phyloP scores from a whole-genome alignment of 2,329 filamentous ascomycete genomes.

The Ampelomyces quisqualis region DNA sequence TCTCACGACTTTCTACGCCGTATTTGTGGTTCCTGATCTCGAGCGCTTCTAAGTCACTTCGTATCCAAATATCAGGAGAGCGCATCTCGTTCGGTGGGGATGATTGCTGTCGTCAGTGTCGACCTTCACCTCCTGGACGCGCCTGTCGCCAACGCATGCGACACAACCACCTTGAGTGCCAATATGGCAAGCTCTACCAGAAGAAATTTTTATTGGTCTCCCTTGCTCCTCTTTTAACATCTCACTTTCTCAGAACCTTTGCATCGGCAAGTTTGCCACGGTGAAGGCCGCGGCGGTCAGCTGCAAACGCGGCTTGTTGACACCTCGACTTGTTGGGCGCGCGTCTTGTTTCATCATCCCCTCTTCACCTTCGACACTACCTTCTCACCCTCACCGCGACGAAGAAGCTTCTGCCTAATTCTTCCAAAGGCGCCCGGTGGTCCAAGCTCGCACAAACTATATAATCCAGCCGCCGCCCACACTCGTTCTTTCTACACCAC shows the following conservation, averaged over 20 bases:
- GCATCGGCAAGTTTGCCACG: neutral
- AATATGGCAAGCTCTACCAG: constrained; percentile 2
- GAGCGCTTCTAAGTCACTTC: too few species aligned
- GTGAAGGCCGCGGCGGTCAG: constrained; percentile 8
- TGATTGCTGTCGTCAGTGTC: too few species aligned
- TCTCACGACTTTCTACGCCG: too few species aligned
- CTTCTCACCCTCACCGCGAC: constrained; percentile 7
- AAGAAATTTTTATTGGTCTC: neutral
- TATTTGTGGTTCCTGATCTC: too few species aligned
- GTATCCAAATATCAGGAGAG: too few species aligned
- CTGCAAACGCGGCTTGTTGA: constrained; percentile 2
- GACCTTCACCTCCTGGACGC: too few species aligned
- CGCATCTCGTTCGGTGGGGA: too few species aligned
- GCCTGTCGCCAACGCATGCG: too few species aligned
- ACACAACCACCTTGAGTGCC: constrained; percentile 3
- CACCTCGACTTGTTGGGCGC: neutral
- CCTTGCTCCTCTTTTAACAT: constrained; percentile 6
- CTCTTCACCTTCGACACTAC: too few species aligned
- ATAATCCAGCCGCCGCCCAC: constrained; percentile 3
- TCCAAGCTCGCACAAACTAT: constrained; percentile 4
- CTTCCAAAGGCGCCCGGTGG: neutral
- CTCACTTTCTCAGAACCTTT: constrained; percentile 9
- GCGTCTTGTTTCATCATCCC: constrained; percentile 10
- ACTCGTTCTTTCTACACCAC: constrained; percentile 2
- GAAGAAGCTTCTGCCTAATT: constrained; percentile 2